Evolutionary conservation across 1,139 yeast genomes (phyloP), one percentile per base, ranked within the genome.

Genomic region (Hansenula sp.): DNA sequence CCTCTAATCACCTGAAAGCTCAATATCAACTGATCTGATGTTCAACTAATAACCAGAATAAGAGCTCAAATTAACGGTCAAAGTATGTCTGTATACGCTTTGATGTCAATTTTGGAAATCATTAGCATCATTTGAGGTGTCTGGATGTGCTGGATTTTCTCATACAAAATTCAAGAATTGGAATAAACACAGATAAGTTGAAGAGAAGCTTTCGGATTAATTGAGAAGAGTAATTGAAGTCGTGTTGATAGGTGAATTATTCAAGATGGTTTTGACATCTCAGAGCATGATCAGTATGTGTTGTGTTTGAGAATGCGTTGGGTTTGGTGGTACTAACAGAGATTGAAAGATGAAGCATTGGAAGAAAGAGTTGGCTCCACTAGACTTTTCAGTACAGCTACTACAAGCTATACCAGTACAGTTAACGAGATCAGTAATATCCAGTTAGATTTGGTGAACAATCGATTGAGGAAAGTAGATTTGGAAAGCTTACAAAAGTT

Each of bases 331-430:
- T 3, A 33, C 41, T 39, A 39, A 39, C 41, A 19, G 11, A 4
- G 27, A 18, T n/a, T 6, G 4, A 17, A 12, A 36, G 38, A 28
- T n/a, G 44, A 41, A 5, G 42, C 41, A 2, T n/a, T 44, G 1
- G 41, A 38, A 10, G 44, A 44, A 18, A 41, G 42, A 36, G 36
- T 41, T 1, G 41, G 36, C 4, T 33, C 41, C 7, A 24, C 33
- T 2, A 44, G 43, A 28, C 10, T 41, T 15, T 41, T 41, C 30
- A 25, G 33, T 3, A 41, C 39, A 6, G 33, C 41, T 2, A 27
- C 33, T 12, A 4, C 15, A 4, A 21, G 16, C n/a, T 44, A 44
- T 15, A 12, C 16, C 2, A 25, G 9, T 3, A 7, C 21, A 3
- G 29, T 28, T 9, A 21, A 33, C 5, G 40, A 39, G 11, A 36